Conservation (phyloP, 345 rosid genomes). For the Aegle marmelos region DNA sequence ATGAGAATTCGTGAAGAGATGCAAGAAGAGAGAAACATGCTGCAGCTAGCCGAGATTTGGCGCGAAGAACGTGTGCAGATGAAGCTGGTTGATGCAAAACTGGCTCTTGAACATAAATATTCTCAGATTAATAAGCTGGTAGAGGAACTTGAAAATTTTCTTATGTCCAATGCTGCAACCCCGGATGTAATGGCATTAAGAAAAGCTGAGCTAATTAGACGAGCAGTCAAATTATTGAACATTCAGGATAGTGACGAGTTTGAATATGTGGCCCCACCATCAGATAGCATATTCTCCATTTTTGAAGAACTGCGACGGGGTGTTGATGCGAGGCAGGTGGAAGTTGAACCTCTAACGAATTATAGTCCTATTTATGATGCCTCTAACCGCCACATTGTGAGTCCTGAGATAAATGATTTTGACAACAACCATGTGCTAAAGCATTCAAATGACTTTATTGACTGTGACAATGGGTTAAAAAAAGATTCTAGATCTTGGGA, state of each 20-base stretch:
- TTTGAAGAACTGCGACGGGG: conserved; percentile 24
- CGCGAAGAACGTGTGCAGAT: conserved; percentile 47
- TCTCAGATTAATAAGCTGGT: conserved; percentile 41
- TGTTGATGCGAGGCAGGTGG: conserved; percentile 26
- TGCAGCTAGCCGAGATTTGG: conserved; percentile 46
- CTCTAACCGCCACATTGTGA: background rate
- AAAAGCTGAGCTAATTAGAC: conserved; percentile 32
- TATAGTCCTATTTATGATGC: background rate
- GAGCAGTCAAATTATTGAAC: conserved; percentile 29
- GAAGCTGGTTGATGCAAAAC: conserved; percentile 34
- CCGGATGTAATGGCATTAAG: conserved; percentile 25
- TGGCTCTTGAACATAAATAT: conserved; percentile 42
- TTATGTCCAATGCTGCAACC: conserved; percentile 20
- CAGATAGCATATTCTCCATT: conserved; percentile 31
- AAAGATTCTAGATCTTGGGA: conserved; percentile 7
- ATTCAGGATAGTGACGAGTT: conserved; percentile 33
- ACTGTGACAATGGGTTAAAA: background rate
- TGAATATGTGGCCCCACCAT: conserved; percentile 29
- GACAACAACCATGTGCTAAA: conserved; percentile 4
- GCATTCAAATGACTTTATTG: background rate
- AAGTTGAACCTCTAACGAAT: background rate
- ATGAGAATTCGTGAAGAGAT: conserved; percentile 23
- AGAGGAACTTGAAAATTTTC: conserved; percentile 35
- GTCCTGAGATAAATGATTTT: conserved; percentile 10
- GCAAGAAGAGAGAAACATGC: conserved; percentile 44